Conservation (phyloP, 805 yeast species). For the Suhomyces xylopsoci region DNA sequence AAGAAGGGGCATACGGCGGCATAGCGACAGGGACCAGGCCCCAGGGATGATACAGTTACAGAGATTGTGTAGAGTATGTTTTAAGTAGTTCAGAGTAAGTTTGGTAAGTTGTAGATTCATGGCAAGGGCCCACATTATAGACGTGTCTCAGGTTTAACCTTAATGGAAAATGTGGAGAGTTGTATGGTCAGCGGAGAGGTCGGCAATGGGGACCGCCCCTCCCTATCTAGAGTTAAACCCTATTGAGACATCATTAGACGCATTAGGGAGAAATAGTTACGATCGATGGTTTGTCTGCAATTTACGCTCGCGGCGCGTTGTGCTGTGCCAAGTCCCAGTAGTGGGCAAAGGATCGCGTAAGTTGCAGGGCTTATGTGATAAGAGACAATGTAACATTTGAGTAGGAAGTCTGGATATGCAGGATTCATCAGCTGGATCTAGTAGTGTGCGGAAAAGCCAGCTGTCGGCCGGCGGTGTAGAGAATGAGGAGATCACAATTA, state of each 20-base stretch:
- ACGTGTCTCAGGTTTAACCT: background rate
- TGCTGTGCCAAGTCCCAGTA: background rate
- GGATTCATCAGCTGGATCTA: background rate
- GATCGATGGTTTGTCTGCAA: constrained; percentile 1
- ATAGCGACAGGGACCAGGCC: background rate
- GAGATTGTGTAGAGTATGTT: background rate
- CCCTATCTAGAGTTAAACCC: background rate
- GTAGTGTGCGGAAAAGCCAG: background rate
- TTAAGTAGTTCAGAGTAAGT: too few relatives aligned
- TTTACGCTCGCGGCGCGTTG: background rate
- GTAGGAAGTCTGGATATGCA: background rate
- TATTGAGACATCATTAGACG: constrained; percentile 1
- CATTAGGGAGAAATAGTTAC: constrained; percentile 1
- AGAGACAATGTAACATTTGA: background rate
- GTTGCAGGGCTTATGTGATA: background rate
- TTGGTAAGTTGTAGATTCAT: background rate
- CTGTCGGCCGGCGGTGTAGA: background rate
- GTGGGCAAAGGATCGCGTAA: background rate
- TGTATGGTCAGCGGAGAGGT: background rate
- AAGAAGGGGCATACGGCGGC: background rate
- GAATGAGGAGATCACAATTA: background rate
- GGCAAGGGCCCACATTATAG: background rate
- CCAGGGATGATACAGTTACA: background rate
- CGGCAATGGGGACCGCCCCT: background rate
- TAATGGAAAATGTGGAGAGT: background rate